Conservation (phyloP, 2,329 filamentous ascomycete genomes). For the Ramularia collo-cygni region DNA sequence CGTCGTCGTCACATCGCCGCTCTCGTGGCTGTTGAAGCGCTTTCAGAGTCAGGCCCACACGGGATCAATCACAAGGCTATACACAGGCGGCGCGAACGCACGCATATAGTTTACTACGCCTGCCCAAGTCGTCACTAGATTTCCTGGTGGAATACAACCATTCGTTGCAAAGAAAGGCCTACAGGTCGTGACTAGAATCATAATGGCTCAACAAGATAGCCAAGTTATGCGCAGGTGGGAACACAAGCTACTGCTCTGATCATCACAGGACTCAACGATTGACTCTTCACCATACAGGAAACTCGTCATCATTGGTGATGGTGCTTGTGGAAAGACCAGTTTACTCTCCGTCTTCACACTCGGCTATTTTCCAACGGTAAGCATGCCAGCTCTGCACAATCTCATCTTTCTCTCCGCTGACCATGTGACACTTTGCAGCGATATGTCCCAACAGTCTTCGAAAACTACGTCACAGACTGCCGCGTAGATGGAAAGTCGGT, state of each 20-base stretch:
- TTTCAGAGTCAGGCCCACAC: too few relatives aligned
- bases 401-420: background rate
- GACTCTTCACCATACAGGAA: slow-evolving; percentile 55
- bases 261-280: slow-evolving; percentile 8
- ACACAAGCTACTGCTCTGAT: background rate
- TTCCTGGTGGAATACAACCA: too few relatives aligned
- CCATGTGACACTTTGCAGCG: slow-evolving; percentile 13
- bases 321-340: slow-evolving; percentile 97
- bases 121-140: too few relatives aligned
- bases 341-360: slow-evolving; percentile 95
- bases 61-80: too few relatives aligned
- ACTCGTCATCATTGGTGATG: slow-evolving; percentile 92
- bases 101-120: too few relatives aligned
- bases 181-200: slow-evolving; percentile 1
- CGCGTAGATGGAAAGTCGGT: slow-evolving; percentile 98
- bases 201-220: slow-evolving; percentile 33
- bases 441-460: slow-evolving; percentile 87
- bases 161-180: too few relatives aligned
- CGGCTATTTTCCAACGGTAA: slow-evolving; percentile 93
- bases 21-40: too few relatives aligned
- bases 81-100: too few relatives aligned
- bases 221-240: slow-evolving; percentile 34
- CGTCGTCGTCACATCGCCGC: too few relatives aligned
- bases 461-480: slow-evolving; percentile 99
- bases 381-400: slow-evolving; percentile 34